Conservation (phyloP, 352 stramenopile genomes). For the Globisporangium alternatum region DNA sequence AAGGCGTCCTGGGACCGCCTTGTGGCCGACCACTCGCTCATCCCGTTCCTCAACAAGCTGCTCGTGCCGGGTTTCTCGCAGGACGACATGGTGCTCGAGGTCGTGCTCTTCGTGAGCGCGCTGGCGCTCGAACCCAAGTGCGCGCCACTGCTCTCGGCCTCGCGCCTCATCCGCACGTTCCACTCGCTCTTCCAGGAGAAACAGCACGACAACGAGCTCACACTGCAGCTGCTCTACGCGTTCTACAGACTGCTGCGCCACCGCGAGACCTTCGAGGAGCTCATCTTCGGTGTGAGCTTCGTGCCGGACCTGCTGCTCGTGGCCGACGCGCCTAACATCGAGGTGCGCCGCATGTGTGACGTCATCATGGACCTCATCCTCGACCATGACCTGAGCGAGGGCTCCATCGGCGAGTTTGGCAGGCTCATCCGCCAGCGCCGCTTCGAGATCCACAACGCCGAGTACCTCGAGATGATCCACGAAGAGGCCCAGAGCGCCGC, state of each 20-base stretch:
- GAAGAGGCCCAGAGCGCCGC: constrained; percentile 38
- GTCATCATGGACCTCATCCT: constrained; percentile 85
- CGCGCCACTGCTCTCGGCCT: constrained; percentile 69
- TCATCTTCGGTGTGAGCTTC: constrained; percentile 70
- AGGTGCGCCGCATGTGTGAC: constrained; percentile 85
- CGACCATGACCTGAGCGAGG: constrained; percentile 69
- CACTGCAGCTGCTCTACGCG: constrained; percentile 72
- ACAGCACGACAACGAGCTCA: constrained; percentile 85
- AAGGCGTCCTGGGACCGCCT: constrained; percentile 90
- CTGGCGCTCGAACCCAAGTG: constrained; percentile 85
- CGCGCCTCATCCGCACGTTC: constrained; percentile 68
- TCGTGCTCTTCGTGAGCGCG: constrained; percentile 83
- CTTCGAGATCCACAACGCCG: constrained; percentile 86
- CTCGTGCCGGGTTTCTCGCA: constrained; percentile 91
- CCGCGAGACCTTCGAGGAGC: constrained; percentile 75
- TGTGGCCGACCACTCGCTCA: constrained; percentile 80
- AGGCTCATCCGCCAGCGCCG: constrained; percentile 75
- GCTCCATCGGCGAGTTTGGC: constrained; percentile 65
- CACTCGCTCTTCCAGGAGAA: constrained; percentile 85
- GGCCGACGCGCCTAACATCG: constrained; percentile 74
- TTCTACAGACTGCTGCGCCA: constrained; percentile 80
- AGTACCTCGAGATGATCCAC: constrained; percentile 86
- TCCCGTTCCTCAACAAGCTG: constrained; percentile 90
- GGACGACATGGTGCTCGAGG: constrained; percentile 91
- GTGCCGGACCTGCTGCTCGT: constrained; percentile 75